phyloP scores from a whole-genome alignment of 2,329 filamentous ascomycete species.

The Microascus cirrosus region DNA sequence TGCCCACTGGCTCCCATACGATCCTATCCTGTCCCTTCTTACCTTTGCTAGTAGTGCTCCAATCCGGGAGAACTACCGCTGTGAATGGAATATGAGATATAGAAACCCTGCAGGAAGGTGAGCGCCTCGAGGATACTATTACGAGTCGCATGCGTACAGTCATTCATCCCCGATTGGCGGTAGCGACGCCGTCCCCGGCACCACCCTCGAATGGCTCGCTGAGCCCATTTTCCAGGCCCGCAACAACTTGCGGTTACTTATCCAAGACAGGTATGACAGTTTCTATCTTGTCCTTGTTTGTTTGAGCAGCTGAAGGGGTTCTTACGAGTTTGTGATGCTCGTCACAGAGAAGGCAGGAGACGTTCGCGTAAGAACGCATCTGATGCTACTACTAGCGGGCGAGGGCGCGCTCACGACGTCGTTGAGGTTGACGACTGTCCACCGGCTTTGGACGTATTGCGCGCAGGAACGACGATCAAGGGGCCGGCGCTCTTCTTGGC shows the following conservation, averaged over 20 bases:
- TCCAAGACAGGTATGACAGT: conserved; percentile 66
- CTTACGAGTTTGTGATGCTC: conserved; percentile 38
- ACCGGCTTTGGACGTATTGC: background rate
- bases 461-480: background rate
- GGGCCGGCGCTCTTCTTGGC: too few species aligned
- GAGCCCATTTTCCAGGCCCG: conserved; percentile 65
- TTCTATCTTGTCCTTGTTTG: conserved; percentile 25
- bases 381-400: background rate
- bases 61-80: too few species aligned
- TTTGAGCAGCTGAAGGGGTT: conserved; percentile 42
- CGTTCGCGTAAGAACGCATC: background rate
- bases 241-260: conserved; percentile 57
- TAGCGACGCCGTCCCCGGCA: conserved; percentile 85
- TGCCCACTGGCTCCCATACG: too few species aligned
- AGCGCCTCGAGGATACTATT: conserved; percentile 60
- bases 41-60: too few species aligned
- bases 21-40: too few species aligned
- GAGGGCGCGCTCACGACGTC: background rate
- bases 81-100: too few species aligned
- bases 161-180: conserved; percentile 58
- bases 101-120: too few species aligned
- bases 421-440: conserved; percentile 7
- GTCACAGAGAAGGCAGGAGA: conserved; percentile 8
- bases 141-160: conserved; percentile 32
- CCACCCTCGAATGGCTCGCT: conserved; percentile 38